phyloP scores from a whole-genome alignment of 768 basidiomycete species.

The Leucocoprinus birnbaumii region DNA sequence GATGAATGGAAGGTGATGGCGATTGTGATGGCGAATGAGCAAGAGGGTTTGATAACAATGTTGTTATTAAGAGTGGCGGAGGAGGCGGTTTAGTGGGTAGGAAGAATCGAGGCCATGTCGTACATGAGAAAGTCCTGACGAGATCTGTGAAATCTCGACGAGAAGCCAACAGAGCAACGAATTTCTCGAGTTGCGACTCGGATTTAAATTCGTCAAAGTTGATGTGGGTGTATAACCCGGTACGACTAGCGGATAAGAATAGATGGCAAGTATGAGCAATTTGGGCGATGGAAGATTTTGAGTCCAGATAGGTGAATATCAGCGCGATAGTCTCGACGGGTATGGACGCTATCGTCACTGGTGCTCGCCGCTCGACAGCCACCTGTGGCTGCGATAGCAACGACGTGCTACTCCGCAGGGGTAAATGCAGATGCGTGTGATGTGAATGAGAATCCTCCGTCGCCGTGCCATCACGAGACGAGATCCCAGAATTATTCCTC shows the following conservation, averaged over 20 bases:
- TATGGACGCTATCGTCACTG: slow-evolving; percentile 14
- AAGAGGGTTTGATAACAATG: background rate
- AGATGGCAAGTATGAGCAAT: slow-evolving; percentile 29
- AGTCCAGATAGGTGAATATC: slow-evolving; percentile 30
- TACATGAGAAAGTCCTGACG: slow-evolving; percentile 36
- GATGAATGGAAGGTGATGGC: no score
- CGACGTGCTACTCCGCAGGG: background rate
- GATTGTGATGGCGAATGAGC: background rate
- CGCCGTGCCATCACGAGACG: background rate
- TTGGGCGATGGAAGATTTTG: slow-evolving; percentile 25
- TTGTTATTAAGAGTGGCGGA: background rate
- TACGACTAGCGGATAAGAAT: slow-evolving; percentile 30
- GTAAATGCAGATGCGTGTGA: background rate
- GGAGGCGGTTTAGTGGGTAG: slow-evolving; percentile 1
- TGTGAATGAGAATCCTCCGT: slow-evolving; percentile 6
- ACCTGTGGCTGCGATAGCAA: background rate
- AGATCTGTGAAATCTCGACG: slow-evolving; percentile 37
- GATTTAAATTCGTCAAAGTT: slow-evolving; percentile 30
- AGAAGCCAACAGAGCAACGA: slow-evolving; percentile 35
- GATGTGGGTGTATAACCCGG: slow-evolving; percentile 29
- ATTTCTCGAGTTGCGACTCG: slow-evolving; percentile 26
- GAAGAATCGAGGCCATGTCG: slow-evolving; percentile 41
- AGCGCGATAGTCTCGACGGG: slow-evolving; percentile 31
- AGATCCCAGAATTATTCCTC: slow-evolving; percentile 2
- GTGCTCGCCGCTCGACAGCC: background rate